phyloP scores from a whole-genome alignment of 331 rosid genomes.

The Ulmus americana region DNA sequence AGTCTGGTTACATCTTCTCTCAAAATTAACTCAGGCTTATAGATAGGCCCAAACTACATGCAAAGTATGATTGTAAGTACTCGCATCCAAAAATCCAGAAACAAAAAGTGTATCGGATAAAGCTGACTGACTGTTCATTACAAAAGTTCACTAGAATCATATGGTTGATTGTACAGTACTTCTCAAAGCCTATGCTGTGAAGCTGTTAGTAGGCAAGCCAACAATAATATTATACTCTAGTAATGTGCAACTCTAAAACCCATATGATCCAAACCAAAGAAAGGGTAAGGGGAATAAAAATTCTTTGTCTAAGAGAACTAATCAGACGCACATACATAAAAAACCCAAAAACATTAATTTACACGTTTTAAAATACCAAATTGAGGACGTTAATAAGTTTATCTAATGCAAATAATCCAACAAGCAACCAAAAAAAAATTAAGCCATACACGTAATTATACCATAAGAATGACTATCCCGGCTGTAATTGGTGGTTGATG shows the following conservation, averaged over 20 bases:
- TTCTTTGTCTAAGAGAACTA: no score
- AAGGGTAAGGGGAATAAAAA: no score
- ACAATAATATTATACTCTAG: no score
- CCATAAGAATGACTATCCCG: conserved; percentile 66
- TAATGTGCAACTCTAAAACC: no score
- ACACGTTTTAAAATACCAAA: conserved; percentile 4
- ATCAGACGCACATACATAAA: no score
- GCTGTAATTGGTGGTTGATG: conserved; percentile 46
- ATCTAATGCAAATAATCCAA: neutral
- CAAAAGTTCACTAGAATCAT: no score
- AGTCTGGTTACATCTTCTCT: neutral
- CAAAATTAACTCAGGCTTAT: neutral
- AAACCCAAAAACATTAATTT: neutral
- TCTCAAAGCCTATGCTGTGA: no score
- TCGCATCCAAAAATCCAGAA: neutral
- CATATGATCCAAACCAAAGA: no score
- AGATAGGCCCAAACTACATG: neutral
- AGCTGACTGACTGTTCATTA: neutral
- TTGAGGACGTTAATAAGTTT: conserved; percentile 4
- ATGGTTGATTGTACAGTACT: no score
- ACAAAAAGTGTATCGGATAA: neutral
- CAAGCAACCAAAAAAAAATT: conserved; percentile 16
- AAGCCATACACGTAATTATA: conserved; percentile 32
- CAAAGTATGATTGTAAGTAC: neutral
- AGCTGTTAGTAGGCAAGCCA: no score